These are phyloP conservation scores for Cyclotella atomus DNA, from an alignment of 108 stramenopile genomes.

Conservation along the genomic window DNA sequence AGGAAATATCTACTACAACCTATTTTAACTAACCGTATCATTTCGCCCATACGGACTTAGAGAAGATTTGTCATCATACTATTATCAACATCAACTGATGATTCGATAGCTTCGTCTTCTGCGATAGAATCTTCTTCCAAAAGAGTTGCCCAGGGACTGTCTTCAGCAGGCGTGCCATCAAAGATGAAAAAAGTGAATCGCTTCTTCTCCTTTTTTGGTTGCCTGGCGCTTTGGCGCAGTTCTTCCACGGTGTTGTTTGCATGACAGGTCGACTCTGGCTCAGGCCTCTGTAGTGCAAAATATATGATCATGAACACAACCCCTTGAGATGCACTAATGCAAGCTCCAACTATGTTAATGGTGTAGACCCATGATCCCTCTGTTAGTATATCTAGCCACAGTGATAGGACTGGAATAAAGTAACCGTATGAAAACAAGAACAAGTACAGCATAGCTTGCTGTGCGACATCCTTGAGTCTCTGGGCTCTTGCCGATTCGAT, in stretches of 20 bases:
- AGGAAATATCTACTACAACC: too few species aligned
- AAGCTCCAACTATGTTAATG: neutral
- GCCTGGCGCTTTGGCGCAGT: conserved; percentile 12
- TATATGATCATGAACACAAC: conserved; percentile 8
- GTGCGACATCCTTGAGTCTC: conserved; percentile 13
- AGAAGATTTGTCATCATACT: neutral
- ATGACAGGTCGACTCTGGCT: neutral
- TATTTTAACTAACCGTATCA: too few species aligned
- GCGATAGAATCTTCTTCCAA: conserved; percentile 3
- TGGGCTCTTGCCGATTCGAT: conserved; percentile 11
- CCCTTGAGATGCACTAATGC: conserved; percentile 11
- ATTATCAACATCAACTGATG: neutral
- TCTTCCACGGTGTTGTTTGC: conserved; percentile 12
- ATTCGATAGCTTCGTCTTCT: neutral
- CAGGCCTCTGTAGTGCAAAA: neutral
- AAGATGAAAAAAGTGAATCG: conserved; percentile 21
- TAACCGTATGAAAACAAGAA: conserved; percentile 5
- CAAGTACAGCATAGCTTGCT: conserved; percentile 11
- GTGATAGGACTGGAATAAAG: neutral
- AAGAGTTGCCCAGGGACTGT: conserved; percentile 26
- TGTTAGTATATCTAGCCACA: neutral
- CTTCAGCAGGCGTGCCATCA: conserved; percentile 35
- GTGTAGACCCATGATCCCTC: neutral
- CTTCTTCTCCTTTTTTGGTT: neutral
- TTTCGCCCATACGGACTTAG: too few species aligned